Evolutionary conservation across 129 eudicot species (phyloP).

Genomic region (Flaveria bidentis): DNA sequence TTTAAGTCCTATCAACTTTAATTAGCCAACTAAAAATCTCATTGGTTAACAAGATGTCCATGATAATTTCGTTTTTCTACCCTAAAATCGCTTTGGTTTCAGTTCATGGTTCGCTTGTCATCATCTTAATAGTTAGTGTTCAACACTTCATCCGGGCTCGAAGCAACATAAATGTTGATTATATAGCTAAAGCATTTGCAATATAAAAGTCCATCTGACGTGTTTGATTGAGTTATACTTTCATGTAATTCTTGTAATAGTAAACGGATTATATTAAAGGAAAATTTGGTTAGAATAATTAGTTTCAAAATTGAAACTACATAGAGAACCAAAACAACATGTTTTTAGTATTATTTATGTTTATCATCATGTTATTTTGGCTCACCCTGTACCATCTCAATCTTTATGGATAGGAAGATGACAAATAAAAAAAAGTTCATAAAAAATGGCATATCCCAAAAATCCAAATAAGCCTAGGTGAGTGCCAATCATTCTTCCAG

Average conservation of each 20-base stretch:
- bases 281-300: too few relatives aligned
- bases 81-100: too few relatives aligned
- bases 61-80: too few relatives aligned
- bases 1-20: too few relatives aligned
- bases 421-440: neutral
- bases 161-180: neutral
- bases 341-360: neutral
- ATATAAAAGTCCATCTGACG: neutral
- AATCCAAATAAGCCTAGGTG: slow-evolving; percentile 2
- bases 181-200: neutral
- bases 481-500: neutral
- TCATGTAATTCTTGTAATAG: neutral
- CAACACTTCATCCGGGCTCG: too few relatives aligned
- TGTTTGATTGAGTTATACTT: neutral
- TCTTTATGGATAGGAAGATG: neutral
- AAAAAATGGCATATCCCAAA: slow-evolving; percentile 11
- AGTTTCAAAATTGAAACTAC: too few relatives aligned
- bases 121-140: too few relatives aligned
- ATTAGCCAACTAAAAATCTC: too few relatives aligned
- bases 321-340: neutral
- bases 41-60: too few relatives aligned
- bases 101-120: too few relatives aligned
- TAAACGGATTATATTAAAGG: too few relatives aligned
- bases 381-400: neutral
- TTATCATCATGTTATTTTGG: neutral